phyloP scores from a whole-genome alignment of 1,284 basidiomycete genomes.

The Cutaneotrichosporon cavernicola region DNA sequence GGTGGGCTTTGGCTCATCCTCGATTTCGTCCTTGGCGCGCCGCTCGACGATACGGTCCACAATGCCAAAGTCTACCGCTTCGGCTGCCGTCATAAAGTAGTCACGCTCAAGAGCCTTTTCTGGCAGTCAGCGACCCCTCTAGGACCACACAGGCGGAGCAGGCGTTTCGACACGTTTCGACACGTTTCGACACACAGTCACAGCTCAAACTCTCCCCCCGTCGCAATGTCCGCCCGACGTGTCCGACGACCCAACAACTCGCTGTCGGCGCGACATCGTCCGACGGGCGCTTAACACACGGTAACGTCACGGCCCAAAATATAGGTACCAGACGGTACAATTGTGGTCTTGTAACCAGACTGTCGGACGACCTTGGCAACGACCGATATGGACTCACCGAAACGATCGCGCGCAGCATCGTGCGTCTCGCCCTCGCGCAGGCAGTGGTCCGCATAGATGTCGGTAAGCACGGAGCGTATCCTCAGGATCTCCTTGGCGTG shows the following conservation, averaged over 20 bases:
- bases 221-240: not conserved
- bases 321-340: not conserved
- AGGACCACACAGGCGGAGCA: not conserved
- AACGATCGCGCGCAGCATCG: constrained; percentile 66
- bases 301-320: not conserved
- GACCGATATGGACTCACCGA: constrained; percentile 60
- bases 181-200: not conserved
- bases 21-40: constrained; percentile 34
- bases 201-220: not conserved
- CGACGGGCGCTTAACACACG: not conserved
- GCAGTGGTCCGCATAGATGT: constrained; percentile 70
- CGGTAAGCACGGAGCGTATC: constrained; percentile 73
- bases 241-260: not conserved
- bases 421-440: constrained; percentile 64
- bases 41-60: constrained; percentile 80
- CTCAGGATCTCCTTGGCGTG: constrained; percentile 90
- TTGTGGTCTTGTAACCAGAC: not conserved
- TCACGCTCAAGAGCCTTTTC: constrained; percentile 85
- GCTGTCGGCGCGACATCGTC: not conserved
- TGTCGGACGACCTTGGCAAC: not conserved
- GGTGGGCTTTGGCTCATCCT: constrained; percentile 12
- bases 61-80: constrained; percentile 84
- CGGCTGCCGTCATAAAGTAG: constrained; percentile 88
- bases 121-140: constrained; percentile 11
- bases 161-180: not conserved